These are phyloP conservation scores for Phytopythium cucurbitacearum DNA, from an alignment of 352 stramenopile genomes.

Conservation along the genomic window DNA sequence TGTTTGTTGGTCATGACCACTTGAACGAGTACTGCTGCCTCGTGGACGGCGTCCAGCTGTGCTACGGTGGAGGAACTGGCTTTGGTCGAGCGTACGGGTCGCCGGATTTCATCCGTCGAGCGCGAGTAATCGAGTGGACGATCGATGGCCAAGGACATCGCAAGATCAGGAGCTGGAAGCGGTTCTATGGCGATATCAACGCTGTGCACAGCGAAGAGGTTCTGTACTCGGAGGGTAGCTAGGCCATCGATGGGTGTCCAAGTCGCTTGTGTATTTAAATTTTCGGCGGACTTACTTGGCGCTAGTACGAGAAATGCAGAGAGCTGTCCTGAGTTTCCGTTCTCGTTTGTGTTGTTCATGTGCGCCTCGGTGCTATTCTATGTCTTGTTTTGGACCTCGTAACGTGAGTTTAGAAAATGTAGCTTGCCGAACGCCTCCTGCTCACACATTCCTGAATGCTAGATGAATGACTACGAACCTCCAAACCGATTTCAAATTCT, in stretches of 20 bases:
- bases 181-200: constrained; percentile 9
- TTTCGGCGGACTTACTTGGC: too few relatives aligned
- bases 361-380: too few relatives aligned
- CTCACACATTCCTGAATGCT: too few relatives aligned
- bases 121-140: constrained; percentile 53
- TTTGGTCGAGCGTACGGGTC: constrained; percentile 35
- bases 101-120: constrained; percentile 28
- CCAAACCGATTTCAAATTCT: too few relatives aligned
- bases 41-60: constrained; percentile 40
- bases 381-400: too few relatives aligned
- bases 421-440: too few relatives aligned
- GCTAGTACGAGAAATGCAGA: too few relatives aligned
- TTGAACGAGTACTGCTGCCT: constrained; percentile 54
- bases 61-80: constrained; percentile 46
- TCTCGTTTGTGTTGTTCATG: too few relatives aligned
- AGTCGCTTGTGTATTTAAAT: constrained; percentile 60
- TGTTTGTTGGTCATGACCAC: constrained; percentile 59
- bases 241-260: constrained; percentile 83
- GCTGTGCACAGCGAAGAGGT: constrained; percentile 15
- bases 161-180: constrained; percentile 23
- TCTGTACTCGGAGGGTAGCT: constrained; percentile 35
- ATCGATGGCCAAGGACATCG: constrained; percentile 20
- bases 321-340: too few relatives aligned
- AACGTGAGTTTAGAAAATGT: too few relatives aligned
- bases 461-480: too few relatives aligned